Conservation (phyloP, 208 protist species). For the Herpetomonas tarakana region DNA sequence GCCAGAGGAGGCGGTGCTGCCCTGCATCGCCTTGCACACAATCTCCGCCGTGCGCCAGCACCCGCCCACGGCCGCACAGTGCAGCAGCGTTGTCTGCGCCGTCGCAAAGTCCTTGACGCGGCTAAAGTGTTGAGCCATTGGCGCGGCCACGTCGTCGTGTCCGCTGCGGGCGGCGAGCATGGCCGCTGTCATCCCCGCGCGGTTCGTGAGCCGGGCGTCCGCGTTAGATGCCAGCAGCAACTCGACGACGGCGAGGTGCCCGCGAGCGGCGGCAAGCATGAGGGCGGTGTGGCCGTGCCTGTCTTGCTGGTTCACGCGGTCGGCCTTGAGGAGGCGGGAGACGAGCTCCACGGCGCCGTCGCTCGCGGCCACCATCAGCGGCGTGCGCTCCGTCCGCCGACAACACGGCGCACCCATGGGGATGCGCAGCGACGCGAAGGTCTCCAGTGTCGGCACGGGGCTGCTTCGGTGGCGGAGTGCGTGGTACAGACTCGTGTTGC, state of each 20-base stretch:
- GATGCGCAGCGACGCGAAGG: conserved; percentile 46
- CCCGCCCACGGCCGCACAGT: conserved; percentile 66
- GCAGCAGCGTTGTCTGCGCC: conserved; percentile 59
- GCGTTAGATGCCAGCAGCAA: conserved; percentile 58
- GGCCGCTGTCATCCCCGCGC: conserved; percentile 56
- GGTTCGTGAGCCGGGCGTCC: conserved; percentile 32
- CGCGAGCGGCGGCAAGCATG: conserved; percentile 61
- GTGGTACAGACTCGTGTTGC: conserved; percentile 58
- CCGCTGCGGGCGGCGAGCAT: conserved; percentile 61
- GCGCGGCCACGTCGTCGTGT: conserved; percentile 60
- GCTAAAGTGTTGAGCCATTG: conserved; percentile 59
- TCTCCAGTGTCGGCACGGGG: conserved; percentile 30
- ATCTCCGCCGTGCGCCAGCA: conserved; percentile 36
- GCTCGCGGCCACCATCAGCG: conserved; percentile 65
- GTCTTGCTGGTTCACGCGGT: conserved; percentile 42
- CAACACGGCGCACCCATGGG: conserved; percentile 44
- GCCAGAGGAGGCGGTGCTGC: conserved; percentile 16
- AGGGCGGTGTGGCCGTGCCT: conserved; percentile 57
- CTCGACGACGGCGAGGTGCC: conserved; percentile 54
- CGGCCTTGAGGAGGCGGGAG: conserved; percentile 34
- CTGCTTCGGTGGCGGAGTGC: conserved; percentile 42
- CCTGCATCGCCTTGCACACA: conserved; percentile 26
- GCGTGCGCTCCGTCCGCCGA: conserved; percentile 44
- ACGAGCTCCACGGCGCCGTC: conserved; percentile 33
- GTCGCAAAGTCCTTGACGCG: conserved; percentile 32